Evolutionary conservation across 208 protist genomes (phyloP).

Genomic region (Sergeia podlipaevii): DNA sequence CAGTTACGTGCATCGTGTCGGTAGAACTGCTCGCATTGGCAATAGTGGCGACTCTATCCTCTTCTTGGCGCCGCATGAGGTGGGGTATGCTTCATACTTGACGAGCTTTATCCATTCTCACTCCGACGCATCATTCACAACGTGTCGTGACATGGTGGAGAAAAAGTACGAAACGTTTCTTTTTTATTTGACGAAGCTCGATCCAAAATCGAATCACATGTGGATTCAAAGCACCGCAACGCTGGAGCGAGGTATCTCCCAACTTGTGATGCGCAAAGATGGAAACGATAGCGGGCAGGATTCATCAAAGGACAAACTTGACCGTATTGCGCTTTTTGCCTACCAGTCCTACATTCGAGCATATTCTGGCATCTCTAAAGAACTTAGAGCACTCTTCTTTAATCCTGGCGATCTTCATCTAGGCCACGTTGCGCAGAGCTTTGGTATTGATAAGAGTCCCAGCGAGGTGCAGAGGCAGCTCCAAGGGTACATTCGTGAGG

Average conservation of each 20-base stretch:
- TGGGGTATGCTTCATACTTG: slow-evolving; percentile 85
- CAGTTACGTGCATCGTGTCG: slow-evolving; percentile 95
- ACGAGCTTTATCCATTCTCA: slow-evolving; percentile 69
- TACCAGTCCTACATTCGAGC: slow-evolving; percentile 97
- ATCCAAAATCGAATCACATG: slow-evolving; percentile 93
- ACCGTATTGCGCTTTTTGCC: slow-evolving; percentile 94
- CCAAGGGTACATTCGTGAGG: slow-evolving; percentile 56
- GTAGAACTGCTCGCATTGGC: slow-evolving; percentile 95
- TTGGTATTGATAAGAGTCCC: slow-evolving; percentile 88
- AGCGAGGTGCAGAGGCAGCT: slow-evolving; percentile 69
- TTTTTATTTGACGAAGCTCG: slow-evolving; percentile 95
- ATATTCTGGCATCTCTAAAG: slow-evolving; percentile 91
- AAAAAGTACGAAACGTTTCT: slow-evolving; percentile 78
- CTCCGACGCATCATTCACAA: slow-evolving; percentile 38
- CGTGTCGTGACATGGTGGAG: slow-evolving; percentile 72
- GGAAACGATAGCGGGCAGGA: not conserved
- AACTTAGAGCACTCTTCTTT: slow-evolving; percentile 50
- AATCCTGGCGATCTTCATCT: slow-evolving; percentile 92
- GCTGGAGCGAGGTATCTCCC: slow-evolving; percentile 92
- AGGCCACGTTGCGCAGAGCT: slow-evolving; percentile 90
- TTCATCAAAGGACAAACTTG: slow-evolving; percentile 92
- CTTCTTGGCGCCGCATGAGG: slow-evolving; percentile 91
- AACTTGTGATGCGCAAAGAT: slow-evolving; percentile 56
- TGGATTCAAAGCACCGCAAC: slow-evolving; percentile 92
- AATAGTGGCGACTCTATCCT: slow-evolving; percentile 91